Evolutionary conservation across 78 protist species (phyloP).

Genomic region (Dictyostelium firmibasis): DNA sequence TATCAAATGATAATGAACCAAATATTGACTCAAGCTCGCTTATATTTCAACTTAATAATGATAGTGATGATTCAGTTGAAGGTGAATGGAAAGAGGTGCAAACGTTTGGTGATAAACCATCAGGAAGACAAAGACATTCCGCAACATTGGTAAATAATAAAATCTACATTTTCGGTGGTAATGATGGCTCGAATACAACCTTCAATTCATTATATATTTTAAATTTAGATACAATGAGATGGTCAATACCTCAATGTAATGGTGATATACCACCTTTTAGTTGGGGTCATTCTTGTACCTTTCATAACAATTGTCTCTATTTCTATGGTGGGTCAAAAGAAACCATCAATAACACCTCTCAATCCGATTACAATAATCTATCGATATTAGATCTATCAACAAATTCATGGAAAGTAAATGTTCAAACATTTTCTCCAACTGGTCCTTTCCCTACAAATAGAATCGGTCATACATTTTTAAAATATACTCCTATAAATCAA

Average conservation of each 20-base stretch:
- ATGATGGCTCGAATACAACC: neutral
- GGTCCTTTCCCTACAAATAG: neutral
- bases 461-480: slow-evolving; percentile 28
- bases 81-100: slow-evolving; percentile 38
- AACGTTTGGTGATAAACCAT: slow-evolving; percentile 21
- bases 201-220: slow-evolving; percentile 42
- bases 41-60: neutral
- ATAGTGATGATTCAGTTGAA: neutral
- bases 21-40: neutral
- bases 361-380: neutral
- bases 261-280: slow-evolving; percentile 41
- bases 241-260: slow-evolving; percentile 62
- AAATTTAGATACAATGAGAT: slow-evolving; percentile 13
- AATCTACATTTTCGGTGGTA: slow-evolving; percentile 54
- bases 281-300: slow-evolving; percentile 48
- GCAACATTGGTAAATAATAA: slow-evolving; percentile 18
- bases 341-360: neutral
- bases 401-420: slow-evolving; percentile 47
- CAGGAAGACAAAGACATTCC: slow-evolving; percentile 28
- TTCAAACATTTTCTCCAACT: neutral
- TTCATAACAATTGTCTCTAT: slow-evolving; percentile 7
- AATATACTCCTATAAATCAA: neutral
- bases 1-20: neutral
- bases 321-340: slow-evolving; percentile 33
- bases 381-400: slow-evolving; percentile 20